phyloP scores from a whole-genome alignment of 2,329 filamentous ascomycete genomes.

The Aspergillus oerlinghausenensis region DNA sequence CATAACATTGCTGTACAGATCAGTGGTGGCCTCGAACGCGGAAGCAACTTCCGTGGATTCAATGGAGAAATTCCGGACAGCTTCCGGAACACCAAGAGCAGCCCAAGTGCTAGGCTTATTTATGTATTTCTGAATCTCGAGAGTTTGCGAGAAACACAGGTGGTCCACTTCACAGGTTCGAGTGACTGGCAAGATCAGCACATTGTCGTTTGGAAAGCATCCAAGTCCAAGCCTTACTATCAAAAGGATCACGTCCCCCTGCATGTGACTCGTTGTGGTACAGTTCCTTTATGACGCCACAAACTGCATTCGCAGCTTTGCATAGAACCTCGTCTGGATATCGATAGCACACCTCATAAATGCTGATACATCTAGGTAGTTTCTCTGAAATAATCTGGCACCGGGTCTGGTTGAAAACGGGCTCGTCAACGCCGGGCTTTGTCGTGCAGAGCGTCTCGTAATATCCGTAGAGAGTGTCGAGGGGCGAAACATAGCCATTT shows the following conservation, averaged over 20 bases:
- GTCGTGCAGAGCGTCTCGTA: conserved; percentile 46
- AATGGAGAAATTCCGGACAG: conserved; percentile 6
- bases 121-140: conserved; percentile 10
- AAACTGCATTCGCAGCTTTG: conserved; percentile 7
- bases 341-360: conserved; percentile 32
- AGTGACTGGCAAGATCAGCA: conserved; percentile 7
- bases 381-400: conserved; percentile 44
- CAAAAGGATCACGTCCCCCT: conserved; percentile 16
- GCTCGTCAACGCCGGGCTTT: conserved; percentile 38
- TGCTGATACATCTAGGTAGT: conserved; percentile 42
- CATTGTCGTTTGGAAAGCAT: neutral
- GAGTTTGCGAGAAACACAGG: conserved; percentile 10
- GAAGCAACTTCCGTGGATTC: conserved; percentile 3
- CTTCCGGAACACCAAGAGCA: conserved; percentile 10
- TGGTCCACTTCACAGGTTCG: conserved; percentile 9
- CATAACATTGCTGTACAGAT: conserved; percentile 4
- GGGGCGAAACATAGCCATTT: conserved; percentile 43
- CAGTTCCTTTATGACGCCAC: conserved; percentile 9
- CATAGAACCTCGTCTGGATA: conserved; percentile 11
- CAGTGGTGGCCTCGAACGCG: conserved; percentile 8
- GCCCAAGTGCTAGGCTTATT: conserved; percentile 8
- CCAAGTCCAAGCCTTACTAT: conserved; percentile 7
- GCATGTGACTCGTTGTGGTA: conserved; percentile 14
- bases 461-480: conserved; percentile 40
- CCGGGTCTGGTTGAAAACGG: conserved; percentile 42